Percentiles rank a stretch among this genome's conserved stretches.
Evolutionary conservation across 2,329 filamentous ascomycete species (phyloP).

Genomic region (Neocucurbitaria cava): DNA sequence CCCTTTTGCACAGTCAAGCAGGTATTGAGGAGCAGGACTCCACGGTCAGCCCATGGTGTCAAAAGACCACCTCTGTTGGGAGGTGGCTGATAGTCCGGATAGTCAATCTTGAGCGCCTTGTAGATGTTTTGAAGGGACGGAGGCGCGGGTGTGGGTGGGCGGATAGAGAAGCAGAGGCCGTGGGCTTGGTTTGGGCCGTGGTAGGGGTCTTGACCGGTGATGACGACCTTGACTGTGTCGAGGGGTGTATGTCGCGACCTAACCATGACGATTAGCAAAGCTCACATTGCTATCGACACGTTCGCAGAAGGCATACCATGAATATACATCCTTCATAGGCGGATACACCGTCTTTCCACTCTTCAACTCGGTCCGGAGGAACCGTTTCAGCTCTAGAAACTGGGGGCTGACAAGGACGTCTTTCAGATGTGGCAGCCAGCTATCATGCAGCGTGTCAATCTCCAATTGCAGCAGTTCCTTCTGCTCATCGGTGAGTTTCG

Average conservation of each 20-base stretch:
- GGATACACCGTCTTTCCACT: constrained; percentile 83
- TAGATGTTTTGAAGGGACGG: constrained; percentile 96
- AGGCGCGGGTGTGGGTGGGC: constrained; percentile 84
- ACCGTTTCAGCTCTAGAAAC: constrained; percentile 87
- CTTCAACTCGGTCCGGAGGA: constrained; percentile 78
- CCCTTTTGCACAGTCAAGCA: constrained; percentile 92
- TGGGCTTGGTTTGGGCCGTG: constrained; percentile 96
- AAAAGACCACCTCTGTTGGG: constrained; percentile 81
- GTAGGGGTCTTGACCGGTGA: constrained; percentile 96
- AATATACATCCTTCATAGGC: constrained; percentile 87
- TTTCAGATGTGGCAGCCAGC: constrained; percentile 88
- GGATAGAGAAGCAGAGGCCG: constrained; percentile 93
- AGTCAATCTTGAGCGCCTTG: constrained; percentile 84
- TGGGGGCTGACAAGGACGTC: constrained; percentile 80
- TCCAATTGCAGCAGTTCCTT: constrained; percentile 83
- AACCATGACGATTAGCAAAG: constrained; percentile 6
- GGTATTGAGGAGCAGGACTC: constrained; percentile 92
- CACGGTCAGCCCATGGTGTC: constrained; percentile 91
- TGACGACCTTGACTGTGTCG: constrained; percentile 85
- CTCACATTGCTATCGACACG: neutral
- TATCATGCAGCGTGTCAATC: constrained; percentile 89
- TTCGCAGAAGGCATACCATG: constrained; percentile 69
- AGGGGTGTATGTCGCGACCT: constrained; percentile 96
- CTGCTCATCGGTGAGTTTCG: constrained; percentile 79
- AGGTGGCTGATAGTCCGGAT: constrained; percentile 77